phyloP scores from a whole-genome alignment of 257 asterid genomes.

The Lantana camara region DNA sequence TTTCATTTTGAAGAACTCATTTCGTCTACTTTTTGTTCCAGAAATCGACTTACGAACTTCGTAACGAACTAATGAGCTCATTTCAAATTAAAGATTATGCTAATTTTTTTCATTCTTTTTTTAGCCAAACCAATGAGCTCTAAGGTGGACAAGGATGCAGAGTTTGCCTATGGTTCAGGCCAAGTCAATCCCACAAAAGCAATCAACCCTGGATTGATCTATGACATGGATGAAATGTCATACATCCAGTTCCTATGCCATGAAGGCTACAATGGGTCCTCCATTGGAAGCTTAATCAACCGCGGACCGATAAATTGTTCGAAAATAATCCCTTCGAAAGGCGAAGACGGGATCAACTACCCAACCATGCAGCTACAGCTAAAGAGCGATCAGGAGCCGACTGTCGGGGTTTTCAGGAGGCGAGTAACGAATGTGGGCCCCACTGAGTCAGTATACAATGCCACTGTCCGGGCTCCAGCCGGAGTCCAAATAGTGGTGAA shows the following conservation, averaged over 20 bases:
- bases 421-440: constrained; percentile 75
- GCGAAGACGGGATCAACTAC: constrained; percentile 83
- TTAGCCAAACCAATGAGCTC: constrained; percentile 74
- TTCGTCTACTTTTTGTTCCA: no score
- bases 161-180: constrained; percentile 89
- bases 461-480: constrained; percentile 63
- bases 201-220: constrained; percentile 74
- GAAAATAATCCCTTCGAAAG: constrained; percentile 53
- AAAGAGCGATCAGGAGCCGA: constrained; percentile 52
- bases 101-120: no score
- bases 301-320: constrained; percentile 62
- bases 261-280: constrained; percentile 67
- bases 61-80: no score
- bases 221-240: constrained; percentile 73
- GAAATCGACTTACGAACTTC: no score
- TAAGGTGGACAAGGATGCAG: constrained; percentile 60
- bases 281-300: constrained; percentile 47
- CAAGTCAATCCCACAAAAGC: constrained; percentile 75
- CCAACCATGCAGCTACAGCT: constrained; percentile 83
- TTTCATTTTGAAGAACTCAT: no score
- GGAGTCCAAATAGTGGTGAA: constrained; percentile 68
- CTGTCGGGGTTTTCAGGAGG: constrained; percentile 63
- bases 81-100: no score
- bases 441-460: constrained; percentile 54
- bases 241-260: constrained; percentile 80